Conservation (phyloP, 768 basidiomycete species). For the Termitomyces sp. region DNA sequence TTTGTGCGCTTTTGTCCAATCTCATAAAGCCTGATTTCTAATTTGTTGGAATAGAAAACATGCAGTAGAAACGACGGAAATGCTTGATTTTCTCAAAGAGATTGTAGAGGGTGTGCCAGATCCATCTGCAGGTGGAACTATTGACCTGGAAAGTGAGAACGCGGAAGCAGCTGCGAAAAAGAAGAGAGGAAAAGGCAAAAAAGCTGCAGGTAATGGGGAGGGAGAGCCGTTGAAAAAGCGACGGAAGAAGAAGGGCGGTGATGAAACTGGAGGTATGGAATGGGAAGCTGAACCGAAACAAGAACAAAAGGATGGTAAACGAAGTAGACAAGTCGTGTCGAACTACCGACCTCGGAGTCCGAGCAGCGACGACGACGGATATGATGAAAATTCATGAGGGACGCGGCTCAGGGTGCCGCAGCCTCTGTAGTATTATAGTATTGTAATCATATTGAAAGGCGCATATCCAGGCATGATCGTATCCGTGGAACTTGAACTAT, state of each 20-base stretch:
- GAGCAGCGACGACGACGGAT: constrained; percentile 37
- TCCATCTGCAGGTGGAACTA: constrained; percentile 78
- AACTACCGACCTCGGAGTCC: constrained; percentile 29
- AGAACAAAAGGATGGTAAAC: constrained; percentile 16
- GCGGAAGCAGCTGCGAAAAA: constrained; percentile 45
- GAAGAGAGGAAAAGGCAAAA: constrained; percentile 53
- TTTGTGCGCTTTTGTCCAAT: constrained; percentile 52
- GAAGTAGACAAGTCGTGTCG: constrained; percentile 17
- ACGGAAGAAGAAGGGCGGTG: constrained; percentile 41
- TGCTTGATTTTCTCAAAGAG: constrained; percentile 92
- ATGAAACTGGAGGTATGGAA: constrained; percentile 23
- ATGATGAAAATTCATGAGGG: constrained; percentile 33
- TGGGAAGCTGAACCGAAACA: constrained; percentile 19
- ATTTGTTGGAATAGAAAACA: constrained; percentile 64
- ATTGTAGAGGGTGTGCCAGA: constrained; percentile 84
- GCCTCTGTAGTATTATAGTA: constrained; percentile 11
- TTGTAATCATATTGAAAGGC: constrained; percentile 12
- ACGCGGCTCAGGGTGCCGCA: neutral
- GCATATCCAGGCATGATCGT: neutral
- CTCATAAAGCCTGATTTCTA: neutral
- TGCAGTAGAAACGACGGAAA: constrained; percentile 80
- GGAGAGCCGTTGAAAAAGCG: constrained; percentile 41
- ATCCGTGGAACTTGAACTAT: constrained; percentile 24
- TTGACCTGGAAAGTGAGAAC: constrained; percentile 61
- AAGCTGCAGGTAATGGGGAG: constrained; percentile 28